Evolutionary conservation across 805 yeast genomes (phyloP), one percentile per base, ranked within the genome.

Genomic region (Blastobotrys peoriensis): DNA sequence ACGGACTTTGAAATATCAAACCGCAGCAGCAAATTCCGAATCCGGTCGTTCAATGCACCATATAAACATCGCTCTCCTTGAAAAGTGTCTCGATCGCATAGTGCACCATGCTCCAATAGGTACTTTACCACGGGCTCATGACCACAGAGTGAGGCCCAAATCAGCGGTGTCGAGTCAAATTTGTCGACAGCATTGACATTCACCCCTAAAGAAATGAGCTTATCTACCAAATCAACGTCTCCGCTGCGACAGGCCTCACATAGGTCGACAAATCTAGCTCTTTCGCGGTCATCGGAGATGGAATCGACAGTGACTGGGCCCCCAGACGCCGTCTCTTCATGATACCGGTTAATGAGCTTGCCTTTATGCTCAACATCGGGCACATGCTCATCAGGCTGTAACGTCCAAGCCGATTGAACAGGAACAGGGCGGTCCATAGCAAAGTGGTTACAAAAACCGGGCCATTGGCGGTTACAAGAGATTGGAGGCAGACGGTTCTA

Each of bases 21-120:
- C 34, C 75, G 68, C 16, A 80, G 56, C 41, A 85, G 62, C 17
- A 82, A 59, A 34, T 74, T 71, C 38, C 88, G 62, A 21, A 85
- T 85, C 3, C 67, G 60, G 56, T 83, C 87, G 15, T 74, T 85
- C 45, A 85, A 62, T 0, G 94, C 93, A 2, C 89, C 93, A 56
- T 85, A 83, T 2, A 84, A 70, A 52, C 91, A 83, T 36, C 84
- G 69, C 9, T 82, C 86, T 2, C 94, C 93, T 59, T 83, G 85
- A 56, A 79, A 79, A n/a, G 88, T 80, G 57, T 84, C 91, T 55
- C 86, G 70, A 60, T 83, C 89, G 60, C 91, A 83, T 5, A 78
- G 70, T 0, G 93, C 87, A 5, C 95, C 95, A 37, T 78, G 64
- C 37, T 74, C 70, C 6, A 85, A 65, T 18, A 85, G 63, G 40